Percentiles rank a stretch among this genome's conserved stretches.
These are phyloP conservation scores for Eucalyptus curtisii DNA, from an alignment of 345 rosid genomes.

Conservation along the genomic window DNA sequence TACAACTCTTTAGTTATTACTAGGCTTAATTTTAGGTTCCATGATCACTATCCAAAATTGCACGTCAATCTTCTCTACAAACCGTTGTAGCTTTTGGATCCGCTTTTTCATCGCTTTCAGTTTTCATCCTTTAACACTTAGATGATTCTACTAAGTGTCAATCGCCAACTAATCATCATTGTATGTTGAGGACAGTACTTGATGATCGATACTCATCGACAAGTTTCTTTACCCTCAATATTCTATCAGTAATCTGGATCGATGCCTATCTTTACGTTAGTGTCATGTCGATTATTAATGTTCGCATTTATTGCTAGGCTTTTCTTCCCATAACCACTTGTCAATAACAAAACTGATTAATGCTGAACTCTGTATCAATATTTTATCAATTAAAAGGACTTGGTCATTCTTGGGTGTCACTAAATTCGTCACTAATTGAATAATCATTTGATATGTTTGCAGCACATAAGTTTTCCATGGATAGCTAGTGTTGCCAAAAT, in stretches of 20 bases:
- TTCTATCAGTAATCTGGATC: not conserved
- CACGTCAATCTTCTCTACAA: not conserved
- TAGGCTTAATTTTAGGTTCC: not conserved
- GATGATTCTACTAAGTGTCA: not conserved
- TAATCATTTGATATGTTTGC: not conserved
- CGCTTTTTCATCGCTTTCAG: rapidly evolving
- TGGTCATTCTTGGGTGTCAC: not conserved
- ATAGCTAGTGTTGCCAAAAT: not conserved
- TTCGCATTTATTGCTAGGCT: rapidly evolving
- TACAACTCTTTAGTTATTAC: not conserved
- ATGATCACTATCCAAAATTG: not conserved
- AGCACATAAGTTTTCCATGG: not conserved
- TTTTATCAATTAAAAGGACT: not conserved
- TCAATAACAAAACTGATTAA: not conserved
- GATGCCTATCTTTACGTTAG: not conserved
- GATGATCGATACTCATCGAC: not conserved
- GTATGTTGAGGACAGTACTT: not conserved
- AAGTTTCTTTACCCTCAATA: not conserved
- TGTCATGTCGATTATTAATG: not conserved
- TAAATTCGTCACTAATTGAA: not conserved
- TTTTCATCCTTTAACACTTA: not conserved
- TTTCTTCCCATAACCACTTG: not conserved
- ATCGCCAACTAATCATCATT: rapidly evolving
- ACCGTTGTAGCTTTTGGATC: not conserved
- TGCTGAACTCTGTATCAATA: rapidly evolving